A percentile compares a stretch with the other conserved stretches of the same genome.
Conservation (phyloP, 352 stramenopile species). For the Phytopythium chamaehyphon region DNA sequence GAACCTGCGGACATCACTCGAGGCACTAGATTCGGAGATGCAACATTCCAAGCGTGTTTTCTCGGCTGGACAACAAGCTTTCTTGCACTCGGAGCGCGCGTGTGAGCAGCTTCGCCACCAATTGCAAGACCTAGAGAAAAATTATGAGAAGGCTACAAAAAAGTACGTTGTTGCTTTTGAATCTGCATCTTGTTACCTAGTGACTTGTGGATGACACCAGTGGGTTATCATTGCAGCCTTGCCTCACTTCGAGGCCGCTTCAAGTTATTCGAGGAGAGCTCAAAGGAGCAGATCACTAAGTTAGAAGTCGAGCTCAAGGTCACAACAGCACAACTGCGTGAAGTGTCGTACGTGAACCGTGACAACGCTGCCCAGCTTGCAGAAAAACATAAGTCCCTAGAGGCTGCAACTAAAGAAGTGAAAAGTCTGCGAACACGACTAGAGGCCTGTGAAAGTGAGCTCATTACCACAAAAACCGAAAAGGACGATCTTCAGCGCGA, state of each 20-base stretch:
- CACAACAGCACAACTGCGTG: conserved; percentile 55
- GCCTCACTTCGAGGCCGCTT: conserved; percentile 61
- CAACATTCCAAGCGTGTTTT: conserved; percentile 81
- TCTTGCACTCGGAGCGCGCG: conserved; percentile 62
- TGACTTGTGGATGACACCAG: background rate
- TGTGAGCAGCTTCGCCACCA: conserved; percentile 70
- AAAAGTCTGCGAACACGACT: conserved; percentile 33
- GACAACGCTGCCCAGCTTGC: conserved; percentile 63
- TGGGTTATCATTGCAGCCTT: conserved; percentile 26
- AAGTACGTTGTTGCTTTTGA: conserved; percentile 32
- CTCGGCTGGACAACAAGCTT: conserved; percentile 69
- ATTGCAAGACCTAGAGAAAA: conserved; percentile 65
- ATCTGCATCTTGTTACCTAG: too few species aligned
- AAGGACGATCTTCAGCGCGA: conserved; percentile 62
- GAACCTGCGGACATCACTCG: conserved; percentile 55
- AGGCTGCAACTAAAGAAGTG: conserved; percentile 42
- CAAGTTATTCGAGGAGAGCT: conserved; percentile 71
- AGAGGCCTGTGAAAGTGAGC: conserved; percentile 34
- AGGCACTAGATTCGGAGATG: conserved; percentile 68
- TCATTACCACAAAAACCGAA: conserved; percentile 36
- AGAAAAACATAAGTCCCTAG: conserved; percentile 53
- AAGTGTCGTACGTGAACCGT: conserved; percentile 72
- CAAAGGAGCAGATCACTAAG: conserved; percentile 78
- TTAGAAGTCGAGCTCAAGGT: conserved; percentile 82
- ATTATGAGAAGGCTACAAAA: conserved; percentile 69